Evolutionary conservation across 768 basidiomycete genomes (phyloP), one percentile per base, ranked within the genome.

Genomic region (Collybiopsis confluens): DNA sequence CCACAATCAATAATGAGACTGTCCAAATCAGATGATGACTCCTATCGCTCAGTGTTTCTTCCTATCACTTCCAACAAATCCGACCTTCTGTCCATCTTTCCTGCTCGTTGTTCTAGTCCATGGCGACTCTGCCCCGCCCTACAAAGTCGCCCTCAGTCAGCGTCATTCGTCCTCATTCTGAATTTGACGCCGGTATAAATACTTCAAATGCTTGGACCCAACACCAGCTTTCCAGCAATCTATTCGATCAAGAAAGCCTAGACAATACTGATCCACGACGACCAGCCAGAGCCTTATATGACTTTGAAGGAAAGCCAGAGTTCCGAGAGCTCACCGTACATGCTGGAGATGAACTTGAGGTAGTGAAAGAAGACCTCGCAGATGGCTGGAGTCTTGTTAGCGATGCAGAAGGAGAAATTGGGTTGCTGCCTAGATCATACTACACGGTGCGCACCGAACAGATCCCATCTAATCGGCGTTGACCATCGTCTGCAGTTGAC

Each of bases 351-450:
- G 77, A 77, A 56, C 65, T 93, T 20, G 80, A 84, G 45, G 70
- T 90, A n/a, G 61, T 93, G 46, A 85, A 80, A 57, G 86, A 88
- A 56, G 77, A 88, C 50, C 73, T 83, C 1, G 83, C 82, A 6
- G 87, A 90, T 58, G 90, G 89, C 4, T 91, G 90, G 90, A 90
- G 90, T 68, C 72, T 92, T 33, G 85, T 86, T 13, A 80, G 73
- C 68, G 76, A 72, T 54, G 67, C 60, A 10, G 70, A 65, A n/a
- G 81, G 80, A 27, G 82, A 85, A 62, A 68, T 88, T 52, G 90
- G 90, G 1, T 67, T 91, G 55, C 58, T 91, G 44, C 90, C 90
- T 18, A 73, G 75, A 38, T 70, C 80, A 10, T 90, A 91, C 67
- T 91, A 89, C 66, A 85, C 84, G 55, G 88, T 88, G 64, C 52